These are phyloP conservation scores for Lachnellula suecica DNA, from an alignment of 2,329 filamentous ascomycete genomes.

Conservation along the genomic window DNA sequence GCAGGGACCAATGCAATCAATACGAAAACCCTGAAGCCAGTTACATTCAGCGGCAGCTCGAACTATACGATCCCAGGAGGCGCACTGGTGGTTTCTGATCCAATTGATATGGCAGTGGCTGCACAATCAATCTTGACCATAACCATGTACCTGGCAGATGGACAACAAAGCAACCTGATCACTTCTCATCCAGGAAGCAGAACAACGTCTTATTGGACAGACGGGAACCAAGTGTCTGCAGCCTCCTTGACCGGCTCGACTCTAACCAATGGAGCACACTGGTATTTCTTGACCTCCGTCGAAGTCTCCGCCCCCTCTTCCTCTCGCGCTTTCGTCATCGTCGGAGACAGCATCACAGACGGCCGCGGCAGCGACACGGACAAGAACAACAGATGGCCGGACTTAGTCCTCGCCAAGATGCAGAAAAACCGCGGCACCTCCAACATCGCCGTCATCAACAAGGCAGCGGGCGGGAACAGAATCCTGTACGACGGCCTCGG, in stretches of 20 bases:
- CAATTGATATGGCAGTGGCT: conserved; percentile 52
- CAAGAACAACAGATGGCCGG: conserved; percentile 60
- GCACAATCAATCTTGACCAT: conserved; percentile 54
- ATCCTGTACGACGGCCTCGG: conserved; percentile 62
- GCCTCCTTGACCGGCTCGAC: conserved; percentile 42
- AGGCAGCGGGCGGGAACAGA: conserved; percentile 68
- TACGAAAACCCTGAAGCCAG: conserved; percentile 46
- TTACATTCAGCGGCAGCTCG: conserved; percentile 57
- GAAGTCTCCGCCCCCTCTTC: conserved; percentile 52
- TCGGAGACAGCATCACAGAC: conserved; percentile 69
- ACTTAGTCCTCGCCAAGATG: conserved; percentile 52
- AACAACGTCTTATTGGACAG: conserved; percentile 58
- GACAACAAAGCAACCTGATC: conserved; percentile 56
- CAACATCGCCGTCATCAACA: conserved; percentile 58
- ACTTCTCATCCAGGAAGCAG: conserved; percentile 66
- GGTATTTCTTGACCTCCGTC: conserved; percentile 60
- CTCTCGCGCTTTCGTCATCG: conserved; percentile 47
- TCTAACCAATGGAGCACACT: conserved; percentile 37
- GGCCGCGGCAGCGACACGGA: conserved; percentile 62
- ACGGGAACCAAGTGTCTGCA: conserved; percentile 54
- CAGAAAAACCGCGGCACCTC: conserved; percentile 43
- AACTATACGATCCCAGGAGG: conserved; percentile 55
- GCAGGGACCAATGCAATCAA: conserved; percentile 55
- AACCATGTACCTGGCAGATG: conserved; percentile 55
- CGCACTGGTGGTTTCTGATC: conserved; percentile 59